A percentile compares a stretch with the other conserved stretches of the same genome.
Evolutionary conservation across 2,329 filamentous ascomycete genomes (phyloP).

Genomic region (Fusarium dimerum): DNA sequence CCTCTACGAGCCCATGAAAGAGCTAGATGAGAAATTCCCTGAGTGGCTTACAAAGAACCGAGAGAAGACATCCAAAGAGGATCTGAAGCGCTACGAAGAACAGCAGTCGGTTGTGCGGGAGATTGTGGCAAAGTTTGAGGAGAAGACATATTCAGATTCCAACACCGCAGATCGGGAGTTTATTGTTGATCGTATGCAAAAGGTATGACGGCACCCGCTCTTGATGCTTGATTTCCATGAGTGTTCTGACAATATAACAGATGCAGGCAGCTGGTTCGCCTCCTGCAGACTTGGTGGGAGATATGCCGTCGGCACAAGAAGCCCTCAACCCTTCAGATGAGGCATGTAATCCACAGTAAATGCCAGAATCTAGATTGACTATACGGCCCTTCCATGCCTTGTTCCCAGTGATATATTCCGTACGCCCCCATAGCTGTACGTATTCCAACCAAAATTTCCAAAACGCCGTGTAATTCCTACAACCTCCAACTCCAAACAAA

Average conservation of each 20-base stretch:
- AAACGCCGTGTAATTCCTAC: slow-evolving; percentile 23
- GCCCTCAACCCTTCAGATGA: slow-evolving; percentile 62
- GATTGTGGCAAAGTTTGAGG: slow-evolving; percentile 88
- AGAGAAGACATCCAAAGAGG: slow-evolving; percentile 64
- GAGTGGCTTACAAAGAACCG: slow-evolving; percentile 82
- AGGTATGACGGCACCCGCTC: slow-evolving; percentile 57
- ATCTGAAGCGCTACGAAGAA: slow-evolving; percentile 77
- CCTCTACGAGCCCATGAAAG: slow-evolving; percentile 97
- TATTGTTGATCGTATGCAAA: slow-evolving; percentile 97
- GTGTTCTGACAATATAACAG: slow-evolving; percentile 45
- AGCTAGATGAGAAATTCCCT: slow-evolving; percentile 89
- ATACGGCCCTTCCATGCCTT: slow-evolving; percentile 30
- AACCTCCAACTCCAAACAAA: slow-evolving; percentile 20
- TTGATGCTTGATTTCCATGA: neutral
- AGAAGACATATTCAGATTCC: slow-evolving; percentile 76
- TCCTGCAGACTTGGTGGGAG: slow-evolving; percentile 85
- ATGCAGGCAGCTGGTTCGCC: slow-evolving; percentile 97
- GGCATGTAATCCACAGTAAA: slow-evolving; percentile 62
- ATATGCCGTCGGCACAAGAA: slow-evolving; percentile 82
- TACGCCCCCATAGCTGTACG: no score
- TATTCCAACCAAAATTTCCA: slow-evolving; percentile 11
- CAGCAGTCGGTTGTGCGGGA: slow-evolving; percentile 79
- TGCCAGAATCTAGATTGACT: slow-evolving; percentile 19
- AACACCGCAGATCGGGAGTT: slow-evolving; percentile 83
- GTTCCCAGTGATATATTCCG: slow-evolving; percentile 4